A percentile compares a stretch with the other conserved stretches of the same genome.
phyloP scores from a whole-genome alignment of 768 basidiomycete species.

The Lyophyllum shimeji region DNA sequence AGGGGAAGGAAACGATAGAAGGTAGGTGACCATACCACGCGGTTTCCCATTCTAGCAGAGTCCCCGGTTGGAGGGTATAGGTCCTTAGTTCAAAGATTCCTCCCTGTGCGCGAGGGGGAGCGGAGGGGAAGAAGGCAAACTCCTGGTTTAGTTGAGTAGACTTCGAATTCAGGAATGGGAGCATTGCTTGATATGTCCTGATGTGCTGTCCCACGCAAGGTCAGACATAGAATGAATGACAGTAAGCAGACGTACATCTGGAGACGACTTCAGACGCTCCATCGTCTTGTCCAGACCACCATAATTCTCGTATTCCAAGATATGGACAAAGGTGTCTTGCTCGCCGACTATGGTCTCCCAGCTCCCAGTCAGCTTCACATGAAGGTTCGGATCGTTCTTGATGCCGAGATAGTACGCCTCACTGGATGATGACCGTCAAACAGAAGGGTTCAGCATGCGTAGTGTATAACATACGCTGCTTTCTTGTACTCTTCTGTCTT shows the following conservation, averaged over 20 bases:
- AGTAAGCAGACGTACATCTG: slow-evolving; percentile 46
- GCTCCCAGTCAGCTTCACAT: slow-evolving; percentile 88
- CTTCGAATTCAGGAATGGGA: slow-evolving; percentile 74
- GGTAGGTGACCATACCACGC: slow-evolving; percentile 61
- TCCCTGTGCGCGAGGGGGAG: slow-evolving; percentile 82
- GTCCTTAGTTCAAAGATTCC: slow-evolving; percentile 93
- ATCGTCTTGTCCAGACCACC: slow-evolving; percentile 82
- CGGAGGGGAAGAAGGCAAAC: slow-evolving; percentile 93
- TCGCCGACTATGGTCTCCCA: slow-evolving; percentile 93
- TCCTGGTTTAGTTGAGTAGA: slow-evolving; percentile 84
- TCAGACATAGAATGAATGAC: neutral
- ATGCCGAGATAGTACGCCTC: slow-evolving; percentile 84
- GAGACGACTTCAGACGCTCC: slow-evolving; percentile 58
- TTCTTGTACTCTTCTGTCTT: slow-evolving; percentile 81
- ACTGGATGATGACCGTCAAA: slow-evolving; percentile 34
- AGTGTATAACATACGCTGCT: slow-evolving; percentile 65
- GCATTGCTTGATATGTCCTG: slow-evolving; percentile 67
- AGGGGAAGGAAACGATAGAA: slow-evolving; percentile 1
- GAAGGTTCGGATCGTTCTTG: slow-evolving; percentile 66
- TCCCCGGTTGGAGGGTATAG: slow-evolving; percentile 87
- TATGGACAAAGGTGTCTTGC: slow-evolving; percentile 78
- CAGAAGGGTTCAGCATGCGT: neutral
- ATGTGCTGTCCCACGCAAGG: slow-evolving; percentile 46
- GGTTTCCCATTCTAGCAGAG: slow-evolving; percentile 92
- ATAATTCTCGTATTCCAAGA: slow-evolving; percentile 94